phyloP scores from a whole-genome alignment of 345 rosid genomes.

The Nasturtium officinale region DNA sequence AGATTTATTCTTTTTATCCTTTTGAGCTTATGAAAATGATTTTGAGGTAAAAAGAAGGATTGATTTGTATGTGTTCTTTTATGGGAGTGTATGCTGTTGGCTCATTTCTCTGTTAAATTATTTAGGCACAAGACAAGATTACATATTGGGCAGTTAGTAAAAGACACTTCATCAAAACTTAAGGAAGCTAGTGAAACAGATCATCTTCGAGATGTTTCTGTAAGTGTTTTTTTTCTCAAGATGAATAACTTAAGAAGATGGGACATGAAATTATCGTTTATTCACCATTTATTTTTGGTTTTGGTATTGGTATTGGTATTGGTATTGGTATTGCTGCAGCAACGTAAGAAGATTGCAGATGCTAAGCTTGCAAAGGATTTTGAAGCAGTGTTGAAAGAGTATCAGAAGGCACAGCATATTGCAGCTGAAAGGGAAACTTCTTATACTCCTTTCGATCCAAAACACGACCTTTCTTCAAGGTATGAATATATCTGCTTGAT shows the following conservation, averaged over 20 bases:
- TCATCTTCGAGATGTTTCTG: constrained; percentile 58
- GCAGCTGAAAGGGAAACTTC: constrained; percentile 93
- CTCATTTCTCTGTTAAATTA: constrained; percentile 8
- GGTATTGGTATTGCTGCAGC: constrained; percentile 32
- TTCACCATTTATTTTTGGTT: background rate
- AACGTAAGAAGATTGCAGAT: constrained; percentile 44
- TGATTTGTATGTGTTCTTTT: background rate
- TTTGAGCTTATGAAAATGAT: background rate
- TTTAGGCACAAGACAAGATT: constrained; percentile 75
- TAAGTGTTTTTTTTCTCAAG: constrained; percentile 9
- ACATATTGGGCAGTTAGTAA: constrained; percentile 69
- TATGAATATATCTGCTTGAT: constrained; percentile 22
- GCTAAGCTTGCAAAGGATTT: constrained; percentile 95
- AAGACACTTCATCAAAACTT: constrained; percentile 78
- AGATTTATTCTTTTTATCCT: background rate
- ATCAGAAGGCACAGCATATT: constrained; percentile 89
- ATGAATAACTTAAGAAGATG: background rate
- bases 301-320: background rate
- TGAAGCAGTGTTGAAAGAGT: constrained; percentile 82
- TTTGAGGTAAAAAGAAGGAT: background rate
- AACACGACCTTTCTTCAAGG: constrained; percentile 69
- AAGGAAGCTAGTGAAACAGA: constrained; percentile 80
- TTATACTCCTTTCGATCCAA: constrained; percentile 76
- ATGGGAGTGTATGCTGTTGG: background rate
- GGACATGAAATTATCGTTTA: background rate